Base-by-base conservation (phyloP, 2,329 filamentous ascomycete species). In the Colletotrichum liaoningense region DNA sequence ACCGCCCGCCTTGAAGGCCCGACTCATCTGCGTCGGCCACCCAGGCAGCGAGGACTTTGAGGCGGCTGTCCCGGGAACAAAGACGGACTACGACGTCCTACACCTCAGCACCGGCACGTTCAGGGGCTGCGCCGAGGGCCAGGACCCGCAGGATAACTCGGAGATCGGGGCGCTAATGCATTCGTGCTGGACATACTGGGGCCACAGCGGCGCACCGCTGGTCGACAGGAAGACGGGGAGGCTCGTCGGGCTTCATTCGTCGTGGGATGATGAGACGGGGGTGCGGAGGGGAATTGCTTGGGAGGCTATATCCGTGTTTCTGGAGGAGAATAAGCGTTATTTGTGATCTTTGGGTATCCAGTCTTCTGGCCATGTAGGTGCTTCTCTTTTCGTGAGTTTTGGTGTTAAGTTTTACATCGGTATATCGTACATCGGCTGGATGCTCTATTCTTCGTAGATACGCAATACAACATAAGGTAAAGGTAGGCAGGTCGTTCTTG, bases 141-240 rank as follows among this genome's bases (percentile, higher is more conserved):
- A 82, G 63, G 84, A 89, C 76, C 77, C 81, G 2, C 84, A 88
- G 66, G 85, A 89, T 72, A 89, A 89, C 74, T 82, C 81, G 1
- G 85, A 87, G 28, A 89, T 90, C 66, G 88, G 87, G 1, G 83
- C 83, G 0, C 75, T 89, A 75, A 86, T 83, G 82, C 88, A 90
- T 77, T 84, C 86, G 76, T 87, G 86, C 69, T 90, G 88, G 88
- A 89, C 87, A 1, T 90, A 89, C 77, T 89, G 88, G 88, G 88
- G 88, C 1, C 87, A 89, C 77, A 88, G 84, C 26, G 87, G 87
- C 3, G 88, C 87, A 5, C 86, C 86, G 1, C 77, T 90, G 19
- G 74, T 89, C n/a, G 77, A 83, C 19, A 66, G 73, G 35, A 77
- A 73, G n/a, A 80, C 79, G 14, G 85, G 85, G 0, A 76, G 30